These are phyloP conservation scores for Naganishia liquefaciens DNA, from an alignment of 1,284 basidiomycete genomes.

Conservation along the genomic window DNA sequence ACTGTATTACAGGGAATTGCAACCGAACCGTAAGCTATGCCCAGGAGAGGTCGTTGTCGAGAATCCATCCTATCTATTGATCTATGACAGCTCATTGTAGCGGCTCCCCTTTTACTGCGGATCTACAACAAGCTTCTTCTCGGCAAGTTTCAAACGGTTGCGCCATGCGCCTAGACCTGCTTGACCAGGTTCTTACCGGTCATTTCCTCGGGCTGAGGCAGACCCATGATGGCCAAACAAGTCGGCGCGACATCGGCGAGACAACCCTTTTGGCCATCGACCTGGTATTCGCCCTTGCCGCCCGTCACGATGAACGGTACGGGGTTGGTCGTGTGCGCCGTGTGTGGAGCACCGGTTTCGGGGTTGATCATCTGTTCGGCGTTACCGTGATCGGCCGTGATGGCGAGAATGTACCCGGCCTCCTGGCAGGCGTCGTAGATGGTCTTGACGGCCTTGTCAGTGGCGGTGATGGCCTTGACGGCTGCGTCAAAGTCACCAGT, in stretches of 20 bases:
- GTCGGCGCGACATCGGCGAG: slow-evolving; percentile 87
- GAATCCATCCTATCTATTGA: slow-evolving; percentile 11
- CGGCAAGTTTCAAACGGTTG: neutral
- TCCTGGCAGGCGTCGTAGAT: slow-evolving; percentile 80
- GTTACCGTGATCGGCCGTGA: slow-evolving; percentile 92
- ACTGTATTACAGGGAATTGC: neutral
- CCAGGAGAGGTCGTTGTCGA: neutral
- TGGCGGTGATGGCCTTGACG: slow-evolving; percentile 75
- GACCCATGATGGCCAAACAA: slow-evolving; percentile 70
- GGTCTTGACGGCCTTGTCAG: slow-evolving; percentile 80
- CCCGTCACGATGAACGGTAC: slow-evolving; percentile 71
- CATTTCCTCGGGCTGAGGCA: slow-evolving; percentile 61
- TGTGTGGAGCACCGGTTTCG: slow-evolving; percentile 61
- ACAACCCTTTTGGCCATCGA: slow-evolving; percentile 63
- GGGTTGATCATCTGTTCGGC: slow-evolving; percentile 80
- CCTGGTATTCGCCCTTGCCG: slow-evolving; percentile 60
- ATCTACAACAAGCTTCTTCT: slow-evolving; percentile 5
- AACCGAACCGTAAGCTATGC: neutral
- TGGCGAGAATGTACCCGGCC: slow-evolving; percentile 76
- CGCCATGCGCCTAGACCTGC: slow-evolving; percentile 2
- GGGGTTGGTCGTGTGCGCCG: slow-evolving; percentile 53
- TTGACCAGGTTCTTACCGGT: slow-evolving; percentile 36
- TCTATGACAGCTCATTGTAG: slow-evolving; percentile 1
- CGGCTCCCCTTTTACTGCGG: neutral
- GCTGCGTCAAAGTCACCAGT: slow-evolving; percentile 86